These are phyloP conservation scores for Xanthoparmelia taractica DNA, from an alignment of 495 filamentous ascomycete species.

Conservation along the genomic window DNA sequence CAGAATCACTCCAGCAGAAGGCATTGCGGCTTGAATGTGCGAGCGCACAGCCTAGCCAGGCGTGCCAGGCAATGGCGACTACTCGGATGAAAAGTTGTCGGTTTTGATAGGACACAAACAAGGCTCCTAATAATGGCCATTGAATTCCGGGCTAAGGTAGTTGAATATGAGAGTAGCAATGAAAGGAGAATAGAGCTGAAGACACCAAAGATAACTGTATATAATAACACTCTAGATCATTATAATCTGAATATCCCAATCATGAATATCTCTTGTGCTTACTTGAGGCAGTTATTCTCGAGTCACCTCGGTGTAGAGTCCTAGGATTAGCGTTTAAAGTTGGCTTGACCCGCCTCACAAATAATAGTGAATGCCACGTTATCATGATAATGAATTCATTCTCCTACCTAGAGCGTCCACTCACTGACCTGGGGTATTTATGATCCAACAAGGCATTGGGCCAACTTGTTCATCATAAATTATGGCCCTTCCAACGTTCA, in stretches of 20 bases:
- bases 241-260: too few relatives aligned
- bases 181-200: not conserved
- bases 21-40: not conserved
- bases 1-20: too few relatives aligned
- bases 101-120: not conserved
- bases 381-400: not conserved
- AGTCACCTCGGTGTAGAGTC: not conserved
- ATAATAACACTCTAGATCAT: not conserved
- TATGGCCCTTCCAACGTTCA: constrained; percentile 41
- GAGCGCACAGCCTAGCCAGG: not conserved
- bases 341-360: not conserved
- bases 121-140: too few relatives aligned
- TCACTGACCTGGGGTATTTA: not conserved
- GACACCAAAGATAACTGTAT: too few relatives aligned
- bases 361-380: too few relatives aligned
- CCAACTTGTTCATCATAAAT: not conserved
- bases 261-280: too few relatives aligned
- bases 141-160: not conserved
- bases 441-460: not conserved
- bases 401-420: not conserved
- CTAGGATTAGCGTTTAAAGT: not conserved
- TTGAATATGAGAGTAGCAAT: too few relatives aligned
- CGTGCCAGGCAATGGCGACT: not conserved
- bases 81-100: constrained; percentile 1
- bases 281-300: too few relatives aligned